These are phyloP conservation scores for Aspergillus campestris DNA, from an alignment of 495 filamentous ascomycete genomes.

Conservation along the genomic window DNA sequence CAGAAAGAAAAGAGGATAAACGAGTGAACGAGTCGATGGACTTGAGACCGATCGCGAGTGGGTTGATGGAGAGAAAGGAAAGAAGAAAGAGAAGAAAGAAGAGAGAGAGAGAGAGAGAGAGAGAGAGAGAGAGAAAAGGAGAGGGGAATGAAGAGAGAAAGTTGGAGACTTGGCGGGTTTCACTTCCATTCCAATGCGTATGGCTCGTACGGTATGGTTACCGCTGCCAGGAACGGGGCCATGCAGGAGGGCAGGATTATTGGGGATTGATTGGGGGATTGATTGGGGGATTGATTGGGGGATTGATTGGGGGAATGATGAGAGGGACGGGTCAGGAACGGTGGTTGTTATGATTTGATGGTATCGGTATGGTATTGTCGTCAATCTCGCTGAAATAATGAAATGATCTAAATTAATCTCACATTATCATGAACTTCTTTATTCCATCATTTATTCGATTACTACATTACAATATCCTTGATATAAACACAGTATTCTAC, in stretches of 20 bases:
- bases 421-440: too few species aligned
- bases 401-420: too few species aligned
- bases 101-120: conserved; percentile 8
- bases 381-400: too few species aligned
- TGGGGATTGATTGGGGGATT: background rate
- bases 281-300: background rate
- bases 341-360: too few species aligned
- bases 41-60: too few species aligned
- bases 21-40: conserved; percentile 11
- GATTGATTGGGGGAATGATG: too few species aligned
- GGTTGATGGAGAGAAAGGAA: conserved; percentile 2
- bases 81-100: conserved; percentile 9
- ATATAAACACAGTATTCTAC: too few species aligned
- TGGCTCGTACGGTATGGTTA: background rate
- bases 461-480: too few species aligned
- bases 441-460: too few species aligned
- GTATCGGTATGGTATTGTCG: too few species aligned
- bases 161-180: conserved; percentile 8
- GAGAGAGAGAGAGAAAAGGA: conserved; percentile 11
- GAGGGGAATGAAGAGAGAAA: conserved; percentile 2
- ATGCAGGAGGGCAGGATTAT: too few species aligned
- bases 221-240: background rate
- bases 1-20: conserved; percentile 12
- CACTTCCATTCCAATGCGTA: background rate
- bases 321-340: too few species aligned